Evolutionary conservation across 225 moss, liverwort and hornwort species (phyloP).

Genomic region (Anthoceros angustus): DNA sequence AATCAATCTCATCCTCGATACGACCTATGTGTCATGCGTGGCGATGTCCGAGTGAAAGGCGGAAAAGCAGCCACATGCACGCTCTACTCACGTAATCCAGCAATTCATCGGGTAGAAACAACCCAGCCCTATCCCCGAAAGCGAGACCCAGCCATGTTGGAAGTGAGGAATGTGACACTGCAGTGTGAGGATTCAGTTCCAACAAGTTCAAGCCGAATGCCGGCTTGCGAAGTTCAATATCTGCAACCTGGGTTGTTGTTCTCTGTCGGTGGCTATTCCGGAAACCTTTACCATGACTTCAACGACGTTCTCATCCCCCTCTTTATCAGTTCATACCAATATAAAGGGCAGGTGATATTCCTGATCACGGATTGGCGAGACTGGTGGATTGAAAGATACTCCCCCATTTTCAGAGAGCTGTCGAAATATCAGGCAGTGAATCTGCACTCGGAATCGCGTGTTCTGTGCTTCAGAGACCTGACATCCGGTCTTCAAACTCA

Average conservation of each 20-base stretch:
- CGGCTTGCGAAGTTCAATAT: slow-evolving; percentile 10
- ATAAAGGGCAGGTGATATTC: slow-evolving; percentile 25
- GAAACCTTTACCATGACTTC: slow-evolving; percentile 35
- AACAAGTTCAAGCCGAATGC: neutral
- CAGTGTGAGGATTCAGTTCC: slow-evolving; percentile 4
- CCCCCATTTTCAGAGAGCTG: slow-evolving; percentile 17
- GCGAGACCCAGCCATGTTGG: slow-evolving; percentile 29
- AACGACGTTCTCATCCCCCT: slow-evolving; percentile 33
- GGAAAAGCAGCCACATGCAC: slow-evolving; percentile 15
- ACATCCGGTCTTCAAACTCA: slow-evolving; percentile 23
- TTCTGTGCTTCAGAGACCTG: slow-evolving; percentile 27
- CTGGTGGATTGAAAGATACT: slow-evolving; percentile 30
- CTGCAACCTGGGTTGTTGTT: slow-evolving; percentile 26
- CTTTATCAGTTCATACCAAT: slow-evolving; percentile 28
- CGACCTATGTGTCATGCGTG: slow-evolving; percentile 24
- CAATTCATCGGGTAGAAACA: slow-evolving; percentile 9
- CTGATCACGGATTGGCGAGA: slow-evolving; percentile 20
- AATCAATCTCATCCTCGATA: slow-evolving; percentile 16
- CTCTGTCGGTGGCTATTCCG: slow-evolving; percentile 28
- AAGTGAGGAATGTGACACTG: slow-evolving; percentile 16
- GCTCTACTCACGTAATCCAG: slow-evolving; percentile 7
- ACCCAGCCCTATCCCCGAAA: slow-evolving; percentile 32
- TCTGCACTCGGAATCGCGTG: slow-evolving; percentile 11
- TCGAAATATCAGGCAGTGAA: slow-evolving; percentile 16
- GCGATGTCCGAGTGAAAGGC: slow-evolving; percentile 20